These are phyloP conservation scores for Coniochaeta sp. DNA, from an alignment of 2,329 filamentous ascomycete genomes.

Conservation along the genomic window DNA sequence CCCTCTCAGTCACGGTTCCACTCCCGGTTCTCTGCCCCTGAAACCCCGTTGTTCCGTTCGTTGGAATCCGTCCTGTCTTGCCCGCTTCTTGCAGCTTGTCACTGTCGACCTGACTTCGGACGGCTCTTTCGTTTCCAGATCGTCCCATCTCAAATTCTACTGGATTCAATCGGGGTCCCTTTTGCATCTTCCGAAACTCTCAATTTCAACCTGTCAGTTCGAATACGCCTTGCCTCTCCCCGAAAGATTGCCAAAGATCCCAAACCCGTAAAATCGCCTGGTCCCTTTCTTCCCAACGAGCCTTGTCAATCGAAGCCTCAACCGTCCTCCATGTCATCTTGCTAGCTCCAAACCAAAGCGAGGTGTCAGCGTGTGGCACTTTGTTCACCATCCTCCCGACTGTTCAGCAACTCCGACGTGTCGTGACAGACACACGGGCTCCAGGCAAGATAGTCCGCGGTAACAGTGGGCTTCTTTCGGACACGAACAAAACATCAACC, in stretches of 20 bases:
- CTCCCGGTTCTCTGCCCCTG: not conserved
- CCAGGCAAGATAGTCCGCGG: conserved; percentile 26
- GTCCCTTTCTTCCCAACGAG: not conserved
- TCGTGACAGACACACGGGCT: conserved; percentile 14
- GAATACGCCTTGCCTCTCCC: not conserved
- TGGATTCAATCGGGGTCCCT: not conserved
- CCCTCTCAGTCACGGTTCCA: not conserved
- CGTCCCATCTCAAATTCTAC: not conserved
- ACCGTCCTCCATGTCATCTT: conserved; percentile 13
- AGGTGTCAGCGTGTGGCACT: conserved; percentile 15
- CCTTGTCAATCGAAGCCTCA: not conserved
- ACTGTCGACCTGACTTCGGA: not conserved
- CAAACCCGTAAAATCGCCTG: not conserved
- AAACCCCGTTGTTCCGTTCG: conserved; percentile 1
- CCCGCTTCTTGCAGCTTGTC: not conserved
- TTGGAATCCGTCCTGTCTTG: not conserved
- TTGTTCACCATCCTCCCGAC: conserved; percentile 6
- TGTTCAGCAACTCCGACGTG: conserved; percentile 9
- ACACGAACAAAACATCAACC: conserved; percentile 28
- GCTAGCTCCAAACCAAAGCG: conserved; percentile 11
- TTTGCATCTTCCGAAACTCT: not conserved
- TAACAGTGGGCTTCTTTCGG: conserved; percentile 36
- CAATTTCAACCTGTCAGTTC: not conserved
- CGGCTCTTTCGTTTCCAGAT: not conserved
- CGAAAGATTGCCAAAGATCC: not conserved